Base-by-base conservation (phyloP, 2,329 filamentous ascomycete species). In the Colletotrichum sidae region DNA sequence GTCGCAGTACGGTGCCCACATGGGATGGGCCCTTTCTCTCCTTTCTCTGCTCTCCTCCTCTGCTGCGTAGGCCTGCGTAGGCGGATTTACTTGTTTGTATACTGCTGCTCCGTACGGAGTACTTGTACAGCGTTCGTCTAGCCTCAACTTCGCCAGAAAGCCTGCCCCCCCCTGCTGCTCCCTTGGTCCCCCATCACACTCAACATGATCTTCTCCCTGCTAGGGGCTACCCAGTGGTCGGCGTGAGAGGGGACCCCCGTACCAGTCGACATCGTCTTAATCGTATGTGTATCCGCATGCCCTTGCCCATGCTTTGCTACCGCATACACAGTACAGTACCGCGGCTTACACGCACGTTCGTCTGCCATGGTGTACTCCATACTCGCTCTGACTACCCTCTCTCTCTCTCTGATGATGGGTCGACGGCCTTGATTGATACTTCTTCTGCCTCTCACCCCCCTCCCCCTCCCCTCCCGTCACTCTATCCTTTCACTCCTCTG, bases 161-260 rank as follows among this genome's bases (percentile, higher is more conserved):
- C 49, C 42, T 54, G 49, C 47, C 60, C 65, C 53, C 17, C 67
- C 65, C 61, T 69, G 65, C 61, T 69, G 65, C 67, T 68, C 65
- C 67, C 55, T 69, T 61, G 61, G 65, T 60, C 50, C 53, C 44
- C 65, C 65, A 65, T 64, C 61, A 61, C 54, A 67, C 65, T 60
- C 60, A 55, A 60, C 42, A 65, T 67, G 67, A 69, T 69, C 67
- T 67, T 54, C 67, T 68, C 57, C 41, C 42, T 63, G 53, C 47
- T 56, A 50, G 58, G 58, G 59, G 59, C 52, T 47, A 66, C 59
- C 52, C 58, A 60, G 62, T 56, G 46, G 57, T 46, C 46, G 17
- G 38, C 33, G 15, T 50, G 57, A 60, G 38, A 37, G 11, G 25
- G 25, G 25, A 25, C 25, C 25, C 25, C 25, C 25, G 25, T 25